phyloP scores from a whole-genome alignment of 345 rosid genomes.

The Trapa incisa region DNA sequence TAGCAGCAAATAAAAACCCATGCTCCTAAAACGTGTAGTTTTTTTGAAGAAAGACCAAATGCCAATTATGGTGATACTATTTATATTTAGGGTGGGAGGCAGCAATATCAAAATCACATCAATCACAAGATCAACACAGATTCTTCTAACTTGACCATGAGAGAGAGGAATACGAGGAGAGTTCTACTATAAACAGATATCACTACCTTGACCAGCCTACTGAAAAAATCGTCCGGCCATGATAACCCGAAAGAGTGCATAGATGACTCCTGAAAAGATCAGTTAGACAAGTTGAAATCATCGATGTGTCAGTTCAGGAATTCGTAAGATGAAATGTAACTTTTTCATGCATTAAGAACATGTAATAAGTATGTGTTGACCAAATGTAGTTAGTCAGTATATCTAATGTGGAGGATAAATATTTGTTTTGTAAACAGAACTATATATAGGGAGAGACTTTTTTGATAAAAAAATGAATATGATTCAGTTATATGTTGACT shows the following conservation, averaged over 20 bases:
- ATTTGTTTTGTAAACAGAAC: too few species aligned
- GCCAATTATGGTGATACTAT: neutral
- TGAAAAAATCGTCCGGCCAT: conserved; percentile 87
- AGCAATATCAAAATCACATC: neutral
- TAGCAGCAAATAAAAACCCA: neutral
- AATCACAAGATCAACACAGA: neutral
- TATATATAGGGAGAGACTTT: too few species aligned
- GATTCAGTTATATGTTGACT: too few species aligned
- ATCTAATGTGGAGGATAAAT: too few species aligned
- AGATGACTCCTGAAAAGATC: conserved; percentile 56
- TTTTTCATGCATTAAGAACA: neutral
- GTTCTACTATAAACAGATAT: neutral
- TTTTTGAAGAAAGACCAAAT: neutral
- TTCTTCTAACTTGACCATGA: neutral
- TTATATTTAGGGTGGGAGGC: neutral
- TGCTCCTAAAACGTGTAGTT: neutral
- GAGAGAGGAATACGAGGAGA: neutral
- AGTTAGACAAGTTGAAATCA: neutral
- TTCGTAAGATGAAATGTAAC: neutral
- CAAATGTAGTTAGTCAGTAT: too few species aligned
- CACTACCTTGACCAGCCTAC: conserved; percentile 92
- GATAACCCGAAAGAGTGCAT: conserved; percentile 83
- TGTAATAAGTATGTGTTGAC: too few species aligned
- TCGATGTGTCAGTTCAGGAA: neutral
- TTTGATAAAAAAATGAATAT: too few species aligned